Evolutionary conservation across 2,329 filamentous ascomycete species (phyloP), one percentile per base, ranked within the genome.

Genomic region (Knoxdaviesia capensis): DNA sequence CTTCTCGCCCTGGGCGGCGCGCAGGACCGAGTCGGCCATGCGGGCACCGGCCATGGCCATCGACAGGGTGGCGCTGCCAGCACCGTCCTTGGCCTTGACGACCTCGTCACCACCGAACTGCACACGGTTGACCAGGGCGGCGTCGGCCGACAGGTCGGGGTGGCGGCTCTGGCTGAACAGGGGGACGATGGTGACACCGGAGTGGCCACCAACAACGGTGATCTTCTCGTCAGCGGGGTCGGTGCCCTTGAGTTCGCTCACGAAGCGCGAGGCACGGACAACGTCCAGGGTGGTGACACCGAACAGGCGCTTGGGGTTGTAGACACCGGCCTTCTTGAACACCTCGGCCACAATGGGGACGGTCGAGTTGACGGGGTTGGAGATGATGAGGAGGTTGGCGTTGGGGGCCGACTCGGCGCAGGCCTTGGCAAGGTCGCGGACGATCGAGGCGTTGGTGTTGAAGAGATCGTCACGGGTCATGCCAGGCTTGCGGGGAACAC

Each of bases 401-500:
- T 94, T 73, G 56, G 90, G 90, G 59, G 80, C 74, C 53, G 83
- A 74, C 57, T 93, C 77, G 57, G 90, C 90, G 58, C 77, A 78
- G 56, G 86, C 87, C 77, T 94, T 93, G 68, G 88, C 87, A 51
- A 98, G 78, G 66, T 96, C 90, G 59, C 88, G 87, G 62, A 98
- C 90, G 63, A 98, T 98, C 61, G 85, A 93, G 64, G 90, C 90
- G 66, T 98, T 98, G 74, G 88, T 98, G 79, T 96, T 96, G 86
- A 98, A 98, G 50, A 98, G 80, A 63, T 98, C 88, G 67, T 98
- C 90, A 73, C 90, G 87, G 68, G 83, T 93, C 90, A 98, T 98
- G 68, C 90, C 90, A 62, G 90, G 90, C 77, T 94, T 94, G 69
- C 90, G 86, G 59, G 90, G 90, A 52, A 98, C 88, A 73, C 90